A percentile compares a stretch with the other conserved stretches of the same genome.
Conservation (phyloP, 192 early-diverging fungal genomes). For the Coemansia sp. region DNA sequence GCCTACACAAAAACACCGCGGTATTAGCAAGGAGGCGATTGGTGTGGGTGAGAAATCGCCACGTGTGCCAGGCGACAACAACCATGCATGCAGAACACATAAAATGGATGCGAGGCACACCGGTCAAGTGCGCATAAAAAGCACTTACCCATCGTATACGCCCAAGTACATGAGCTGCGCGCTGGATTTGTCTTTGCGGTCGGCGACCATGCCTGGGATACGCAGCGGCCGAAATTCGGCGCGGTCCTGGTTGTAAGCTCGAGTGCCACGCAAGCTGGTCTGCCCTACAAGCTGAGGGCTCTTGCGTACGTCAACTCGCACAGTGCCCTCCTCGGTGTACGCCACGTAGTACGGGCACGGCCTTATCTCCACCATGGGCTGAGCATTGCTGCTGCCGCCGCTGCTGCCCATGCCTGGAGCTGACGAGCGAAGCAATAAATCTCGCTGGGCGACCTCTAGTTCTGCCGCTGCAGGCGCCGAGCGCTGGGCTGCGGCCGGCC, state of each 20-base stretch:
- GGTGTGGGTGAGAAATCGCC: background rate
- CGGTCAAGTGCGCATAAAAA: background rate
- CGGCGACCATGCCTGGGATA: constrained; percentile 49
- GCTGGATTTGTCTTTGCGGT: constrained; percentile 41
- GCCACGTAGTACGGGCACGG: constrained; percentile 47
- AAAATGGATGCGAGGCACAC: background rate
- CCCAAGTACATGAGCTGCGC: constrained; percentile 51
- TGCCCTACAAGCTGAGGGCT: constrained; percentile 47
- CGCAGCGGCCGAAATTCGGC: constrained; percentile 50
- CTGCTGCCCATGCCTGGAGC: background rate
- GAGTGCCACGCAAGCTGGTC: constrained; percentile 43
- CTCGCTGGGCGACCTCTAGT: background rate
- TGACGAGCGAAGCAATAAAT: background rate
- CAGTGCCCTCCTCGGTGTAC: constrained; percentile 46
- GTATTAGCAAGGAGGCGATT: background rate
- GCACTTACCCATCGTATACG: constrained; percentile 44
- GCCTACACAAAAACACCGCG: constrained; percentile 16
- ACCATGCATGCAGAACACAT: background rate
- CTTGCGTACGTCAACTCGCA: constrained; percentile 51
- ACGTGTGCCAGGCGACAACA: background rate
- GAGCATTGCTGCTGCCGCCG: constrained; percentile 5
- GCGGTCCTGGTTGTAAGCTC: constrained; percentile 50
- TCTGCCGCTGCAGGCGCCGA: constrained; percentile 11
- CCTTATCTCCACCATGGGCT: background rate
- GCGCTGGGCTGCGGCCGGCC: background rate